These are phyloP conservation scores for Backusella mclennaniae DNA, from an alignment of 192 early-diverging fungal genomes.

Conservation along the genomic window DNA sequence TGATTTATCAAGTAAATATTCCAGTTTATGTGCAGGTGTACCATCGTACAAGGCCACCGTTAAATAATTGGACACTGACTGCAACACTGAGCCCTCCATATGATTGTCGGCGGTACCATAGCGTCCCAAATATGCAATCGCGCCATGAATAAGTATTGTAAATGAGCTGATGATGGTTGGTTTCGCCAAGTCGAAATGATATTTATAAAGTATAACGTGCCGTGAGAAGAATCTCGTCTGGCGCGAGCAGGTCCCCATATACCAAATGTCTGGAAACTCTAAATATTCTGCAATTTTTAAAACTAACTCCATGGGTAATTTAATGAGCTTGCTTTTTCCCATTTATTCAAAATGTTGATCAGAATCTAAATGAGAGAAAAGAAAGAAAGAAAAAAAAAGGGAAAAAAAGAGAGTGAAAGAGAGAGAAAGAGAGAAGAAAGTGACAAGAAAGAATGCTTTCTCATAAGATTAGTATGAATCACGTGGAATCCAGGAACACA, in stretches of 20 bases:
- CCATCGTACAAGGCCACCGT: neutral
- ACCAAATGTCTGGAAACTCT: slow-evolving; percentile 13
- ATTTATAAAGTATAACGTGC: neutral
- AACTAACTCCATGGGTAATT: slow-evolving; percentile 16
- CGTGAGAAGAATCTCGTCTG: neutral
- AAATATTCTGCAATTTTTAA: slow-evolving; percentile 5
- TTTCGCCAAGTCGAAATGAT: neutral
- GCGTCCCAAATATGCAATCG: slow-evolving; percentile 6
- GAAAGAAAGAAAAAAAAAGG: neutral
- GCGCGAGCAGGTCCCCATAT: slow-evolving; percentile 9
- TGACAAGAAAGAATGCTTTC: neutral
- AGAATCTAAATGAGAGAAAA: neutral
- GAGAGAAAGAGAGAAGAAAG: neutral
- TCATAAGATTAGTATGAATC: neutral
- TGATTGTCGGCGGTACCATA: neutral
- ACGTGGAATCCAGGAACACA: slow-evolving; percentile 1
- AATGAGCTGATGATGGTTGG: slow-evolving; percentile 13
- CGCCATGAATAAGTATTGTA: slow-evolving; percentile 11
- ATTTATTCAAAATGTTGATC: neutral
- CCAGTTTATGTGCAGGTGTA: neutral
- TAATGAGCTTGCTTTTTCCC: neutral
- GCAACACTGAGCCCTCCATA: neutral
- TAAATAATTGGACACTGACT: slow-evolving; percentile 8
- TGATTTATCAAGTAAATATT: slow-evolving; percentile 17
- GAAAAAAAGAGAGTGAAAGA: neutral